Conservation (phyloP, 2,329 filamentous ascomycete species). For the Epichloe sylvatica region DNA sequence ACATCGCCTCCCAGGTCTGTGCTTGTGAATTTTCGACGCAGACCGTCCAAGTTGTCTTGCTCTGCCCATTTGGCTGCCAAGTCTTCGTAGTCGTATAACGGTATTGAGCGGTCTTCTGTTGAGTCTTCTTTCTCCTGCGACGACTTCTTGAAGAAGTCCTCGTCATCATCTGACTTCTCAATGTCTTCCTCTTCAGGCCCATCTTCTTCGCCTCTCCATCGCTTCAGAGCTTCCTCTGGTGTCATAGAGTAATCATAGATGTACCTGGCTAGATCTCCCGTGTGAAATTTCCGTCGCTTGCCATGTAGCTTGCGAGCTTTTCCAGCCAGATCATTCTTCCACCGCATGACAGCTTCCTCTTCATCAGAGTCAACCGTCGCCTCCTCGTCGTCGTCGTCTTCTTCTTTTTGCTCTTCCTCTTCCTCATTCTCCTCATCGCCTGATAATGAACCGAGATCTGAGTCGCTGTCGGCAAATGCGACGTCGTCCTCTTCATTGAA, state of each 20-base stretch:
- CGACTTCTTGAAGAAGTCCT: constrained; percentile 52
- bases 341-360: constrained; percentile 59
- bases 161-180: constrained; percentile 36
- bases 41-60: constrained; percentile 58
- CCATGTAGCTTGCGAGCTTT: constrained; percentile 60
- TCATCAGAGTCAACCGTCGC: constrained; percentile 43
- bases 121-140: constrained; percentile 53
- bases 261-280: constrained; percentile 68
- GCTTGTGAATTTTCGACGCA: constrained; percentile 65
- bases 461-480: constrained; percentile 92
- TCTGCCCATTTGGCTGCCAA: constrained; percentile 78
- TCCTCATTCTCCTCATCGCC: constrained; percentile 28
- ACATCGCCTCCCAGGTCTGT: constrained; percentile 35
- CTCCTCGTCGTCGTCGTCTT: constrained; percentile 28
- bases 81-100: constrained; percentile 64
- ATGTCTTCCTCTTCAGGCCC: constrained; percentile 45
- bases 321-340: constrained; percentile 78
- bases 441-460: constrained; percentile 82
- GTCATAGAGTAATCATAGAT: constrained; percentile 77
- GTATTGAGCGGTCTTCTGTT: constrained; percentile 68
- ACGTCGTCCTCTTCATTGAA: constrained; percentile 53
- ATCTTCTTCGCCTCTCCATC: constrained; percentile 59
- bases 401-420: constrained; percentile 30
- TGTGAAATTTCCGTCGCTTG: constrained; percentile 57
- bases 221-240: constrained; percentile 58